Evolutionary conservation across 2,329 filamentous ascomycete species (phyloP).

Genomic region (Scleromitrula shiraiana): DNA sequence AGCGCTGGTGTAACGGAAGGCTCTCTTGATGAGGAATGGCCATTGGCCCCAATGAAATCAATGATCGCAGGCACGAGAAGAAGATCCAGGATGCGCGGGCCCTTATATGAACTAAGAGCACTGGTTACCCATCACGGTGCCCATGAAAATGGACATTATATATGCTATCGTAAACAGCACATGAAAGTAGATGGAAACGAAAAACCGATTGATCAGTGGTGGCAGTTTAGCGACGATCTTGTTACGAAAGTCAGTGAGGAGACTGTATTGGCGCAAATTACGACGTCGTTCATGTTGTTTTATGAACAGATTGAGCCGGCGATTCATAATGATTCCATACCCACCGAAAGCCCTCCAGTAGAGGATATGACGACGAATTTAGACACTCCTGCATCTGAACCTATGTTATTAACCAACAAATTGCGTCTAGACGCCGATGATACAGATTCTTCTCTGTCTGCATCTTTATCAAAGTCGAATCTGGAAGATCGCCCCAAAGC

Average conservation of each 20-base stretch:
- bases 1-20: conserved; percentile 33
- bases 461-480: no score
- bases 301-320: conserved; percentile 66
- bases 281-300: conserved; percentile 96
- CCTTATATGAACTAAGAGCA: conserved; percentile 69
- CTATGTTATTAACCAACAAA: no score
- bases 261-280: conserved; percentile 62
- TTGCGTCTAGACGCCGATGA: no score
- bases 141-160: conserved; percentile 93
- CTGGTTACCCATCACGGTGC: conserved; percentile 83
- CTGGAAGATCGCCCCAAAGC: no score
- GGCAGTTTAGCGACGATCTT: conserved; percentile 82
- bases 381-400: no score
- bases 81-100: conserved; percentile 45
- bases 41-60: conserved; percentile 57
- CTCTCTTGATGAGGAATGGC: conserved; percentile 57
- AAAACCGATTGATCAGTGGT: conserved; percentile 55
- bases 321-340: no score
- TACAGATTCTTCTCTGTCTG: no score
- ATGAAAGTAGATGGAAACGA: conserved; percentile 23
- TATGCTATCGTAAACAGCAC: conserved; percentile 73
- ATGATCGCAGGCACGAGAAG: conserved; percentile 57
- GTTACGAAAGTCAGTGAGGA: conserved; percentile 68
- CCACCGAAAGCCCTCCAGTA: no score
- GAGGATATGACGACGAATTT: no score